Conservation (phyloP, 371 early-diverging fungal species). For the Mortierella sp. region DNA sequence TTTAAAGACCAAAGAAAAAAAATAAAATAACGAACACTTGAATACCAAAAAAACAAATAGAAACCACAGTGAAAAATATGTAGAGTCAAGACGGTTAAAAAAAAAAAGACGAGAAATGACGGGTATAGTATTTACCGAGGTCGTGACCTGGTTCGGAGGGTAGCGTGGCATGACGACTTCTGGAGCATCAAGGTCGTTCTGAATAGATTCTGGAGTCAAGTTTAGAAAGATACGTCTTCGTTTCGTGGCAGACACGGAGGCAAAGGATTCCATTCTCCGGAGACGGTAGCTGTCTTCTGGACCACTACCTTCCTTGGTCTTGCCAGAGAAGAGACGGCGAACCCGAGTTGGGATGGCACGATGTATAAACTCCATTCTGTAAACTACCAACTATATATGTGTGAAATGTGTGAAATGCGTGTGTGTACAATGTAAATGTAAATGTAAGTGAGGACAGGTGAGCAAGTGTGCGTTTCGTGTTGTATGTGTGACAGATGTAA, state of each 20-base stretch:
- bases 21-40: too few relatives aligned
- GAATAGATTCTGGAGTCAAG: conserved; percentile 46
- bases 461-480: neutral
- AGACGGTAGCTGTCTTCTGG: conserved; percentile 56
- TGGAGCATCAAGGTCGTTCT: conserved; percentile 43
- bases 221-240: conserved; percentile 54
- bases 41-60: neutral
- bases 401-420: neutral
- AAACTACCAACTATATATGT: neutral
- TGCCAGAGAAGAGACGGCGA: conserved; percentile 37
- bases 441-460: neutral
- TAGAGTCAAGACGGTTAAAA: neutral
- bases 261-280: conserved; percentile 55
- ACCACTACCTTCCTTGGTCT: conserved; percentile 40
- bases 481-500: neutral
- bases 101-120: conserved; percentile 4
- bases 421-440: neutral
- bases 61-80: conserved; percentile 1
- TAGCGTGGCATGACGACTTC: conserved; percentile 40
- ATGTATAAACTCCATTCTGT: conserved; percentile 46
- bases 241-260: conserved; percentile 45
- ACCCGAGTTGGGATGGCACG: conserved; percentile 50
- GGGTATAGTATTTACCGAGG: conserved; percentile 56
- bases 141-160: conserved; percentile 54
- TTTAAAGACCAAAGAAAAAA: neutral